Base-by-base conservation (phyloP, 208 protist genomes). In the Trypanosoma conorhini region DNA sequence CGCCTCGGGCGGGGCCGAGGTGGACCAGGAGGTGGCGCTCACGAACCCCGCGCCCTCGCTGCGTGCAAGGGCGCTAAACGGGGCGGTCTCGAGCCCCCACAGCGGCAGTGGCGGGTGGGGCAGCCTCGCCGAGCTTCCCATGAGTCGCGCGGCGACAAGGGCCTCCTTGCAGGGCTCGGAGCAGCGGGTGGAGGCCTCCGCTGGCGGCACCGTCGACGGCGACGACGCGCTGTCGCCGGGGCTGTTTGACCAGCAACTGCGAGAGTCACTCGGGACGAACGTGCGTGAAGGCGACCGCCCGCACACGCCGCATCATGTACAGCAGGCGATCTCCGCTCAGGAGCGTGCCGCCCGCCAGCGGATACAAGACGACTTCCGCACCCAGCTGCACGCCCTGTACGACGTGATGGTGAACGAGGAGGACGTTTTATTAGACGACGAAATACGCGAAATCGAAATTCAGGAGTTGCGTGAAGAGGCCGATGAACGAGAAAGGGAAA, bases 331-430 rank as follows among this genome's bases (percentile, higher is more conserved):
- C 12, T 40, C 44, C 10, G 31, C 28, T 38, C 42, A 40, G n/a
- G 62, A 67, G 28, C n/a, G 26, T 40, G 4, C 9, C 9, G 17
- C 62, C 5, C 77, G 81, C 17, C 75, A 74, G 24, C 60, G 80
- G 12, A 62, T 86, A 13, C 77, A 77, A 66, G 66, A 73, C 44
- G 44, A 78, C 57, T 80, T 70, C 12, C 57, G 72, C 33, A 68
- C 65, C 28, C 72, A 70, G 44, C 38, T 83, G 56, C 74, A 81
- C 28, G 65, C 77, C 13, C 70, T 86, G 15, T 86, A 81, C 58
- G 81, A 86, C 40, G 56, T 70, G 2, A 83, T 86, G 81, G 72
- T 86, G 19, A 61, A 81, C 9, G 61, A 74, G 19, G 81, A 86
- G 40, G 74, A 79, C 59, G 60, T 72, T 21, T 67, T 83, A 15